phyloP scores from a whole-genome alignment of 352 stramenopile genomes.

The Pythium biforme region DNA sequence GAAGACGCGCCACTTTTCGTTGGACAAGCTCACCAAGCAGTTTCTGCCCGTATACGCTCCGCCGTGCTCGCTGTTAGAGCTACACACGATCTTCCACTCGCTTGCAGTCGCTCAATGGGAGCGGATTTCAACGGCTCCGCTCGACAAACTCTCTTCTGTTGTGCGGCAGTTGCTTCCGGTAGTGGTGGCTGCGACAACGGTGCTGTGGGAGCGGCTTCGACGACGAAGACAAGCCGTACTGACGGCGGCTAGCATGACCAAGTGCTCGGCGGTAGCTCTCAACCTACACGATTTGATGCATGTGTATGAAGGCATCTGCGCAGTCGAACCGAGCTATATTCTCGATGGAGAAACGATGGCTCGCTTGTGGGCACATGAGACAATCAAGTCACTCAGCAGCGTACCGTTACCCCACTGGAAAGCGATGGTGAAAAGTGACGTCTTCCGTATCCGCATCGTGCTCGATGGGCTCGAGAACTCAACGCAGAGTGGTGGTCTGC shows the following conservation, averaged over 20 bases:
- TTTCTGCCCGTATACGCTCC: conserved; percentile 28
- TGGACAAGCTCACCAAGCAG: conserved; percentile 26
- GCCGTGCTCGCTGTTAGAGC: conserved; percentile 10
- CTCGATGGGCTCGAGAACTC: conserved; percentile 27
- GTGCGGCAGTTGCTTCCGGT: conserved; percentile 15
- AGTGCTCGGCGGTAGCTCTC: conserved; percentile 13
- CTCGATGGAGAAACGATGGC: conserved; percentile 43
- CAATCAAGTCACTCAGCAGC: conserved; percentile 34
- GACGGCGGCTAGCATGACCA: neutral
- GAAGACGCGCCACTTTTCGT: conserved; percentile 17
- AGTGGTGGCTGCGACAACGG: conserved; percentile 32
- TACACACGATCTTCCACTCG: conserved; percentile 28
- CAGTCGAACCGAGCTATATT: conserved; percentile 34
- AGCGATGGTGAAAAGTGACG: conserved; percentile 10
- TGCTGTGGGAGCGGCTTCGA: conserved; percentile 55
- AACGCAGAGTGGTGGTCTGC: neutral
- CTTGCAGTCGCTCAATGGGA: conserved; percentile 26
- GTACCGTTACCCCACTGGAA: neutral
- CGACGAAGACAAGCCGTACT: neutral
- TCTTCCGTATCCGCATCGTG: conserved; percentile 24
- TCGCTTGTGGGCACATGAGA: conserved; percentile 56
- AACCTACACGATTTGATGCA: conserved; percentile 46
- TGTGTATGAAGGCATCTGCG: conserved; percentile 50
- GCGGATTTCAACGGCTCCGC: conserved; percentile 2
- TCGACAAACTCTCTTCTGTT: conserved; percentile 18